phyloP scores from a whole-genome alignment of 805 yeast species.

The Pichia membranifaciens region DNA sequence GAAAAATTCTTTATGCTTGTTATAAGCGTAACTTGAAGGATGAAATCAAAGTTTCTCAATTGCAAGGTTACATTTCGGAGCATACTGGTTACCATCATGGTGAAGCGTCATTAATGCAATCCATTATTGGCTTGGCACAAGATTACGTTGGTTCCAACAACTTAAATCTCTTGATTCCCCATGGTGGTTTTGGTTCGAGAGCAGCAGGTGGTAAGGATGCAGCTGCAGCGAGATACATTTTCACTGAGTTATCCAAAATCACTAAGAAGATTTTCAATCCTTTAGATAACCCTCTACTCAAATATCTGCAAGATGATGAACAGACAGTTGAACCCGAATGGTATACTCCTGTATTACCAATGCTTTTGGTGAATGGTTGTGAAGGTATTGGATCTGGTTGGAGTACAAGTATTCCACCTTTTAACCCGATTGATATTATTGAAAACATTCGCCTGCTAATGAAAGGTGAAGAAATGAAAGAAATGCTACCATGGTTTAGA shows the following conservation, averaged over 20 bases:
- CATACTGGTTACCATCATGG: conserved; percentile 95
- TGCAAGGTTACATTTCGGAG: conserved; percentile 85
- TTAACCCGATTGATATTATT: conserved; percentile 80
- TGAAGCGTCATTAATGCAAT: conserved; percentile 78
- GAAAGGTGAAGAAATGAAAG: conserved; percentile 62
- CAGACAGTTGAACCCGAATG: conserved; percentile 91
- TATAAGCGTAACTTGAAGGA: conserved; percentile 69
- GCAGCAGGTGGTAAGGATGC: conserved; percentile 97
- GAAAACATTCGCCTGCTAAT: conserved; percentile 66
- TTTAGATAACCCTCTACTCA: conserved; percentile 70
- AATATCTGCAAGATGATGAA: conserved; percentile 87
- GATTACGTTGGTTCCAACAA: conserved; percentile 92
- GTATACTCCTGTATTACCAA: conserved; percentile 91
- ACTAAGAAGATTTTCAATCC: conserved; percentile 74
- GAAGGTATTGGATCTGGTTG: conserved; percentile 99
- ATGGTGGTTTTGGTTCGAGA: conserved; percentile 95
- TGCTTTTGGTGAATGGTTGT: conserved; percentile 90
- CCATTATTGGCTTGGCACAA: conserved; percentile 92
- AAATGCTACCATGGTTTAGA: conserved; percentile 88
- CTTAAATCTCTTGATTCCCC: conserved; percentile 75
- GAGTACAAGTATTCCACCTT: conserved; percentile 90
- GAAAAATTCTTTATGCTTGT: conserved; percentile 86
- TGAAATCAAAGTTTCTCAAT: conserved; percentile 85
- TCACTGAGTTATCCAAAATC: conserved; percentile 72
- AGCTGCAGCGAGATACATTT: conserved; percentile 96